Evolutionary conservation across 768 basidiomycete genomes (phyloP).

Genomic region (Collybiopsis confluens): DNA sequence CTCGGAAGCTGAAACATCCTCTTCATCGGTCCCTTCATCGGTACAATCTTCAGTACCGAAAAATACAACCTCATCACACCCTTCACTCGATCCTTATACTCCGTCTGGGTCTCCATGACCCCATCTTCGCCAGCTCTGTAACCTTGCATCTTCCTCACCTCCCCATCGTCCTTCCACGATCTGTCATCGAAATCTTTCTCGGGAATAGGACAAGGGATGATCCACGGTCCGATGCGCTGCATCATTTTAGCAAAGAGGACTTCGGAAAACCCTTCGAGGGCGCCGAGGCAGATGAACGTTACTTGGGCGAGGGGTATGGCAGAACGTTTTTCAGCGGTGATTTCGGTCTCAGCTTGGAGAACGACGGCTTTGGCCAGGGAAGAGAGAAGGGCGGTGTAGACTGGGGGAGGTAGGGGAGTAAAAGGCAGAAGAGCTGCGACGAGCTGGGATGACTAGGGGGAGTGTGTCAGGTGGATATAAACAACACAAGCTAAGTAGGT

Average conservation of each 20-base stretch:
- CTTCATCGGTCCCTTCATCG: conserved; percentile 39
- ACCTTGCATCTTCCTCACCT: conserved; percentile 51
- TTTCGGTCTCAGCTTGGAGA: conserved; percentile 90
- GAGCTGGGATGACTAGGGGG: conserved; percentile 34
- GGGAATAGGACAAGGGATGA: conserved; percentile 63
- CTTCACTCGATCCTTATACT: conserved; percentile 63
- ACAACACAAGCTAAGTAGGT: neutral
- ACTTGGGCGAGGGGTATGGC: conserved; percentile 82
- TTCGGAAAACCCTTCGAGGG: conserved; percentile 55
- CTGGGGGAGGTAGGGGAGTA: conserved; percentile 26
- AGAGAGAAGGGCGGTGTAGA: conserved; percentile 77
- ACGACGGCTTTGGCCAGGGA: conserved; percentile 87
- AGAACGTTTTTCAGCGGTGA: conserved; percentile 80
- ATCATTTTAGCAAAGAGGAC: conserved; percentile 83
- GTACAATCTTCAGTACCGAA: conserved; percentile 50
- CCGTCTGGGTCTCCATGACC: conserved; percentile 49
- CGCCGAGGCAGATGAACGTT: conserved; percentile 63
- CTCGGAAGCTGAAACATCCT: conserved; percentile 56
- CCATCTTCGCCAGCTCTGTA: conserved; percentile 37
- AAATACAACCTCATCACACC: conserved; percentile 90
- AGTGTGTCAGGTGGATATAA: conserved; percentile 6
- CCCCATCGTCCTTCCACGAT: conserved; percentile 36
- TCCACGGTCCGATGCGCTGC: conserved; percentile 87
- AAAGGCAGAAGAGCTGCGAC: conserved; percentile 30
- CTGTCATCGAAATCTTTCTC: conserved; percentile 44